Conservation (phyloP, 805 yeast species). For the Saturnispora bothae region DNA sequence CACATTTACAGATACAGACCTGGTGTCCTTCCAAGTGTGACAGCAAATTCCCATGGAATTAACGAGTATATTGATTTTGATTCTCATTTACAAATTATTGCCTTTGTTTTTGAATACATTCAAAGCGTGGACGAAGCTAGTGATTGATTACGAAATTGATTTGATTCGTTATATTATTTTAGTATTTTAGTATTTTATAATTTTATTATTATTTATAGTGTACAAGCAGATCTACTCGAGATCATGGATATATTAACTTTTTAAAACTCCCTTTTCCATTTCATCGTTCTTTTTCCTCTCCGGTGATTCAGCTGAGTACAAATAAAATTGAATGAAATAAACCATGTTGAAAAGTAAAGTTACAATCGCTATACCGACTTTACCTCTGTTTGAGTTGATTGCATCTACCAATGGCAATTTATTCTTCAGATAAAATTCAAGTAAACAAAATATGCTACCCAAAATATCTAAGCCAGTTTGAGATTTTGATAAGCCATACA, state of each 20-base stretch:
- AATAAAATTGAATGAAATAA: slow-evolving; percentile 21
- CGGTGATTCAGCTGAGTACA: slow-evolving; percentile 14
- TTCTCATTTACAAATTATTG: slow-evolving; percentile 47
- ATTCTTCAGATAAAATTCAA: slow-evolving; percentile 33
- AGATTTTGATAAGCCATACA: slow-evolving; percentile 35
- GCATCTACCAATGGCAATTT: slow-evolving; percentile 14
- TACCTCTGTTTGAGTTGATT: slow-evolving; percentile 33
- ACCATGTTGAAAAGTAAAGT: slow-evolving; percentile 24
- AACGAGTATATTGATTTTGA: slow-evolving; percentile 47
- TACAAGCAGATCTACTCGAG: neutral
- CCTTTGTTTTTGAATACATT: slow-evolving; percentile 44
- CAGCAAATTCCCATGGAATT: slow-evolving; percentile 47
- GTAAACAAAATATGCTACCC: slow-evolving; percentile 32
- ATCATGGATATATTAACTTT: too few relatives aligned
- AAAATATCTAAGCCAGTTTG: slow-evolving; percentile 32
- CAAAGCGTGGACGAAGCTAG: slow-evolving; percentile 29
- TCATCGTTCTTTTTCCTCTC: slow-evolving; percentile 2
- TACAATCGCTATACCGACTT: slow-evolving; percentile 32
- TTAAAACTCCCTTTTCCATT: neutral
- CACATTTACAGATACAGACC: slow-evolving; percentile 55
- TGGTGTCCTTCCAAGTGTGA: slow-evolving; percentile 30
- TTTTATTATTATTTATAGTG: neutral
- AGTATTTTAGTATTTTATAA: too few relatives aligned
- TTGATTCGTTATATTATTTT: neutral
- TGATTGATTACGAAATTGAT: slow-evolving; percentile 7